These are phyloP conservation scores for Fomitopsis serialis DNA, from an alignment of 768 basidiomycete genomes.

Conservation along the genomic window DNA sequence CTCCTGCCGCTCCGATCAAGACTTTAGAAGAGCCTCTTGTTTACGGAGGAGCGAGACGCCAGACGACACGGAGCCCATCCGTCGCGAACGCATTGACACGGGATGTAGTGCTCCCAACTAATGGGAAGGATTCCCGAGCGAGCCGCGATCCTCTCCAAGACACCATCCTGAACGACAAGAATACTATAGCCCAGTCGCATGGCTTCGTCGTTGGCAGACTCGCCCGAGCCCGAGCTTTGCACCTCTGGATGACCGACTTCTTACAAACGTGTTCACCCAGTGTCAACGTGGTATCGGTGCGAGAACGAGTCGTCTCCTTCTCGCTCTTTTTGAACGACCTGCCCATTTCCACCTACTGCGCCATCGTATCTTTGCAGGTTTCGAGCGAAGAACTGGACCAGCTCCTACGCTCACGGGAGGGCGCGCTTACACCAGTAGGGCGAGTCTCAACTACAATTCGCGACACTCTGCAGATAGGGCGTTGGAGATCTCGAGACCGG, in stretches of 20 bases:
- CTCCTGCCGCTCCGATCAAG: conserved; percentile 32
- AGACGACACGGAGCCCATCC: neutral
- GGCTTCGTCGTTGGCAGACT: conserved; percentile 70
- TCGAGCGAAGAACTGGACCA: conserved; percentile 53
- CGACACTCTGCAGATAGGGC: conserved; percentile 41
- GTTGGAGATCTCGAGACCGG: conserved; percentile 52
- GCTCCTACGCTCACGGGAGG: conserved; percentile 44
- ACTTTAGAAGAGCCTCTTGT: conserved; percentile 50
- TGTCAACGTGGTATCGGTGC: conserved; percentile 42
- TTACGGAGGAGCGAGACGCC: conserved; percentile 35
- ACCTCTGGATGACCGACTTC: conserved; percentile 45
- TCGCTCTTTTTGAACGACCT: conserved; percentile 60
- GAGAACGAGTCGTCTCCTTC: conserved; percentile 53
- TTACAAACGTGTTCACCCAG: conserved; percentile 38
- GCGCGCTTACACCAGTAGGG: conserved; percentile 42
- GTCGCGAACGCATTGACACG: no score
- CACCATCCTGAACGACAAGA: conserved; percentile 62
- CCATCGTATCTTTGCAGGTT: conserved; percentile 51
- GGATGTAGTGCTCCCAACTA: conserved; percentile 12
- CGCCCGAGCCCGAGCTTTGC: conserved; percentile 58
- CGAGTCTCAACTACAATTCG: conserved; percentile 49
- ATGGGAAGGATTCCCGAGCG: conserved; percentile 46
- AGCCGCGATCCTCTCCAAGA: conserved; percentile 53
- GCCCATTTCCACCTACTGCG: conserved; percentile 59
- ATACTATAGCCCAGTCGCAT: conserved; percentile 66